phyloP scores from a whole-genome alignment of 2,329 filamentous ascomycete genomes.

The Penicillium hordei region DNA sequence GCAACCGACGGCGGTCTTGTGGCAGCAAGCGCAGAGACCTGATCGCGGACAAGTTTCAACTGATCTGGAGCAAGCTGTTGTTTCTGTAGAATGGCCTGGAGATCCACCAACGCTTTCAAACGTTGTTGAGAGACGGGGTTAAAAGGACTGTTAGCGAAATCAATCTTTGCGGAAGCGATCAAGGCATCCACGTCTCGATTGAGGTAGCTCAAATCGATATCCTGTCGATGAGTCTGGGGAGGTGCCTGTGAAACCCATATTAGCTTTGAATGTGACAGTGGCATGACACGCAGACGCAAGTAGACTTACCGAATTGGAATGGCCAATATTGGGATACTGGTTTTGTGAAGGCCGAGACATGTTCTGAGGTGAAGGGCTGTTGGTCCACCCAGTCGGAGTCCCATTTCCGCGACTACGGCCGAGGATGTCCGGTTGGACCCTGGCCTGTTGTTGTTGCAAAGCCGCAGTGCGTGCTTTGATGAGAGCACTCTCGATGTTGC shows the following conservation, averaged over 20 bases:
- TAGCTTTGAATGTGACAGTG: constrained; percentile 2
- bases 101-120: constrained; percentile 79
- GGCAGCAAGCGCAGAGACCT: constrained; percentile 73
- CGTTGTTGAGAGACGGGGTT: constrained; percentile 74
- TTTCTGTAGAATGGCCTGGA: constrained; percentile 76
- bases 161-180: constrained; percentile 69
- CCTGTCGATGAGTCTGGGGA: constrained; percentile 38
- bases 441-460: constrained; percentile 49
- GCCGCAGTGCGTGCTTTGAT: constrained; percentile 73
- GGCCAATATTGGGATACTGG: constrained; percentile 37
- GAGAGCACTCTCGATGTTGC: constrained; percentile 89
- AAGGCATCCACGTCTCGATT: constrained; percentile 80
- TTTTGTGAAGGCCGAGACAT: constrained; percentile 34
- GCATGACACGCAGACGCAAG: not conserved
- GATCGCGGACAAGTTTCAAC: constrained; percentile 78
- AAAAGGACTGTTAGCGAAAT: constrained; percentile 73
- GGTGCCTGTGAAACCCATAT: constrained; percentile 28
- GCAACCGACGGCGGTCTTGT: constrained; percentile 24
- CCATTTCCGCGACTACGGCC: constrained; percentile 52
- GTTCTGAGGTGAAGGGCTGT: constrained; percentile 62
- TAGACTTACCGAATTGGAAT: constrained; percentile 20
- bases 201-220: constrained; percentile 65
- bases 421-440: constrained; percentile 57
- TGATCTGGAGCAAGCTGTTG: constrained; percentile 78
- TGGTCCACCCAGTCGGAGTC: constrained; percentile 62